These are phyloP conservation scores for Closterium sp. DNA, from an alignment of 139 green algal genomes.

Conservation along the genomic window DNA sequence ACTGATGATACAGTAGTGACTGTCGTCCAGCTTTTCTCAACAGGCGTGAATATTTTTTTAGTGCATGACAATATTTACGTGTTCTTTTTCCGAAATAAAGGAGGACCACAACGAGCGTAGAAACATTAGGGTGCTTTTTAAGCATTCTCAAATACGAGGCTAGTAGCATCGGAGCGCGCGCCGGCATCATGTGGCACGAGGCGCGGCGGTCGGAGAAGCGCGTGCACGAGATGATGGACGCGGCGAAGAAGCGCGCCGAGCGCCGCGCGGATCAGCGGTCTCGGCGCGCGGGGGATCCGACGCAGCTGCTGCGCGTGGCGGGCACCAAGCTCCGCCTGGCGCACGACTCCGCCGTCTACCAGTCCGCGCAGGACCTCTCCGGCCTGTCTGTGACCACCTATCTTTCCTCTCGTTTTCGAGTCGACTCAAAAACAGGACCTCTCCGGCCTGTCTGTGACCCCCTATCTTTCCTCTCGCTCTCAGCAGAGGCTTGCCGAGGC, in stretches of 20 bases:
- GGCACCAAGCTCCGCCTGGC: conserved; percentile 20
- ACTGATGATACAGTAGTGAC: too few species aligned
- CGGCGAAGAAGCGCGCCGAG: conserved; percentile 34
- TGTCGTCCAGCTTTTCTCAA: too few species aligned
- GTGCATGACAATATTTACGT: too few species aligned
- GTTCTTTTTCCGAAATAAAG: too few species aligned
- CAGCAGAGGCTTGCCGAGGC: too few species aligned
- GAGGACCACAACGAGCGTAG: too few species aligned
- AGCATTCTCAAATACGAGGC: neutral
- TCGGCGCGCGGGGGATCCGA: conserved; percentile 25
- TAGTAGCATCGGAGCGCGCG: neutral
- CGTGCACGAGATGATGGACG: conserved; percentile 49
- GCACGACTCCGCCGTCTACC: conserved; percentile 41
- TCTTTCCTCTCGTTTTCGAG: neutral
- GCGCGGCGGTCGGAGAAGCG: conserved; percentile 40
- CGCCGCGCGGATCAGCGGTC: conserved; percentile 28
- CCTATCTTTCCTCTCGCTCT: neutral
- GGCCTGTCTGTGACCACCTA: conserved; percentile 29
- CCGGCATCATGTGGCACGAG: conserved; percentile 52
- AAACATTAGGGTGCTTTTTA: too few species aligned
- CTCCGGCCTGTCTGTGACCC: conserved; percentile 36
- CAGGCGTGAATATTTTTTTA: too few species aligned
- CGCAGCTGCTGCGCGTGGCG: conserved; percentile 29
- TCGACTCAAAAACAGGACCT: conserved; percentile 1
- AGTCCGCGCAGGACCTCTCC: conserved; percentile 40